Evolutionary conservation across 495 filamentous ascomycete genomes (phyloP).

Genomic region (Tuber magnatum): DNA sequence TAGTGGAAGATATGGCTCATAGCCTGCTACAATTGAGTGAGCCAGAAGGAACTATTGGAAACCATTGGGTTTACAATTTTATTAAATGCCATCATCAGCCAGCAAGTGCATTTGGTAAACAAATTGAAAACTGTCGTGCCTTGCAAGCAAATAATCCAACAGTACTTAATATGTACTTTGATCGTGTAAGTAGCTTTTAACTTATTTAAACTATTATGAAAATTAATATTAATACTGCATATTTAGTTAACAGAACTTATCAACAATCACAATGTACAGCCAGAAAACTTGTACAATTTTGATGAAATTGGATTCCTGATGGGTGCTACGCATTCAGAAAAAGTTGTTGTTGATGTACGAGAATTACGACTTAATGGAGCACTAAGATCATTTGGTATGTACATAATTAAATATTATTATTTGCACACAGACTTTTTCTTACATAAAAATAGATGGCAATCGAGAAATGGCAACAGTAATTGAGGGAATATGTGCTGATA

Average conservation of each 20-base stretch:
- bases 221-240: background rate
- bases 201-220: background rate
- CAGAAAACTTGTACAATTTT: conserved; percentile 8
- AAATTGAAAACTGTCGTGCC: conserved; percentile 5
- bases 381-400: too few species aligned
- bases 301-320: conserved; percentile 10
- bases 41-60: background rate
- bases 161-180: conserved; percentile 10
- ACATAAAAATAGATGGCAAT: background rate
- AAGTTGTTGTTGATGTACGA: conserved; percentile 6
- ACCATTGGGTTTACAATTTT: background rate
- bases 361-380: background rate
- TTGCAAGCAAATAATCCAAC: conserved; percentile 11
- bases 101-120: background rate
- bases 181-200: background rate
- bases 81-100: background rate
- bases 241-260: conserved; percentile 11
- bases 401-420: background rate
- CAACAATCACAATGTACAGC: background rate
- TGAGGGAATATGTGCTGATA: conserved; percentile 6
- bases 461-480: conserved; percentile 10
- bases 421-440: background rate
- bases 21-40: background rate
- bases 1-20: conserved; percentile 4
- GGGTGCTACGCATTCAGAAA: background rate